Evolutionary conservation across 257 asterid genomes (phyloP).

Genomic region (Solanum bulbocastanum): DNA sequence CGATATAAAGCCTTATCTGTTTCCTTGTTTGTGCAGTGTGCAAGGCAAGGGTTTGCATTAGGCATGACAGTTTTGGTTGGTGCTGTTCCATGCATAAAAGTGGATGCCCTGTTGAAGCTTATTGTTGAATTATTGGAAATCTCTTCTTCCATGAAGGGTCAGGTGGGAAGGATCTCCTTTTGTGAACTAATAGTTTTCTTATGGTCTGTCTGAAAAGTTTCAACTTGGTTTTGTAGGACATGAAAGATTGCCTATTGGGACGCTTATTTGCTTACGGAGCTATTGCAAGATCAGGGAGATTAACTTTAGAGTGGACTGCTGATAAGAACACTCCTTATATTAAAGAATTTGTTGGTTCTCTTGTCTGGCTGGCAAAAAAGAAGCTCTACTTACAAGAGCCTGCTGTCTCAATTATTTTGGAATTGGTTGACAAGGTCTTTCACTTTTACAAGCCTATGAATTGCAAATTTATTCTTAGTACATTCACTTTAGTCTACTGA

Average conservation of each 20-base stretch:
- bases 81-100: constrained; percentile 51
- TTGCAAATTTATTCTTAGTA: background rate
- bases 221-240: constrained; percentile 50
- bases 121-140: constrained; percentile 66
- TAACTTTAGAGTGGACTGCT: constrained; percentile 50
- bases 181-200: background rate
- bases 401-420: constrained; percentile 69
- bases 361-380: constrained; percentile 63
- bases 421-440: constrained; percentile 71
- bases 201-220: background rate
- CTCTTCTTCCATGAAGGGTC: constrained; percentile 92
- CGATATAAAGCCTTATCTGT: background rate
- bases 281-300: constrained; percentile 85
- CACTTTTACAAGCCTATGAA: background rate
- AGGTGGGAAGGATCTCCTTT: constrained; percentile 43
- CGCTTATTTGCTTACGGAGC: constrained; percentile 97
- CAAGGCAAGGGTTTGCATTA: constrained; percentile 94
- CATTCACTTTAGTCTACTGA: background rate
- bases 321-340: constrained; percentile 38
- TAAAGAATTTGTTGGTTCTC: constrained; percentile 53
- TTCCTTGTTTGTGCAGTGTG: constrained; percentile 56
- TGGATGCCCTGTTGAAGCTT: constrained; percentile 77
- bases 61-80: constrained; percentile 69
- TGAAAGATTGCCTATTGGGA: constrained; percentile 71
- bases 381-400: constrained; percentile 92